These are phyloP conservation scores for Kwoniella heveanensis DNA, from an alignment of 768 basidiomycete species.

Conservation along the genomic window DNA sequence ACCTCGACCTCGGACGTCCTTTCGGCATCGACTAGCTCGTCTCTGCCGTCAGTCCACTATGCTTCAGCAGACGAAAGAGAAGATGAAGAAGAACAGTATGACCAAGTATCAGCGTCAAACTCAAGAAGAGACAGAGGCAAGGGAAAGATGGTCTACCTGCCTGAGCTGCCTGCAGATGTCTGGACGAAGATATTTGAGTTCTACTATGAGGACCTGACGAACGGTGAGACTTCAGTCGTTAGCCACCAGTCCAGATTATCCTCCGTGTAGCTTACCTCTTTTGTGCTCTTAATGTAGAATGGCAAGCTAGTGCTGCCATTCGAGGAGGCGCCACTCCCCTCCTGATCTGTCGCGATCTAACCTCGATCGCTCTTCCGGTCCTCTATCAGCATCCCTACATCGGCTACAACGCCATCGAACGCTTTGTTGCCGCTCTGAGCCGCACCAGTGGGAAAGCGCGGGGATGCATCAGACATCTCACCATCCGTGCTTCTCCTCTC, in stretches of 20 bases:
- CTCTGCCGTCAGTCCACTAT: neutral
- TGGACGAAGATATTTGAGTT: conserved; percentile 43
- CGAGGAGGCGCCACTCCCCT: conserved; percentile 17
- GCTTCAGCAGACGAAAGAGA: neutral
- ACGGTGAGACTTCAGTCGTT: conserved; percentile 31
- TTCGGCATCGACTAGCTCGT: too few species aligned
- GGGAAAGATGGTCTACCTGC: conserved; percentile 28
- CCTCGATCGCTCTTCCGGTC: conserved; percentile 17
- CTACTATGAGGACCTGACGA: conserved; percentile 29
- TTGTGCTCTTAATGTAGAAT: conserved; percentile 17
- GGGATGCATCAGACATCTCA: conserved; percentile 21
- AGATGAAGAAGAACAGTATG: neutral
- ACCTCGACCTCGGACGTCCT: conserved; percentile 2
- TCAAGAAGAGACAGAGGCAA: conserved; percentile 41
- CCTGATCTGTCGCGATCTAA: conserved; percentile 11
- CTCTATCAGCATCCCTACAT: conserved; percentile 31
- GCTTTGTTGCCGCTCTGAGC: conserved; percentile 6
- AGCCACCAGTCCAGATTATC: neutral
- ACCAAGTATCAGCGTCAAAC: neutral
- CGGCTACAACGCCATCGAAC: conserved; percentile 1
- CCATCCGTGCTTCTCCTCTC: conserved; percentile 24
- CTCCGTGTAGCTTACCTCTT: too few species aligned
- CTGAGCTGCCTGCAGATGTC: conserved; percentile 41
- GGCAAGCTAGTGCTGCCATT: conserved; percentile 13
- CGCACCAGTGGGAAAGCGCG: conserved; percentile 7